Conservation (phyloP, 176 grass and related monocot species). For the Urochloa ruziziensis region DNA sequence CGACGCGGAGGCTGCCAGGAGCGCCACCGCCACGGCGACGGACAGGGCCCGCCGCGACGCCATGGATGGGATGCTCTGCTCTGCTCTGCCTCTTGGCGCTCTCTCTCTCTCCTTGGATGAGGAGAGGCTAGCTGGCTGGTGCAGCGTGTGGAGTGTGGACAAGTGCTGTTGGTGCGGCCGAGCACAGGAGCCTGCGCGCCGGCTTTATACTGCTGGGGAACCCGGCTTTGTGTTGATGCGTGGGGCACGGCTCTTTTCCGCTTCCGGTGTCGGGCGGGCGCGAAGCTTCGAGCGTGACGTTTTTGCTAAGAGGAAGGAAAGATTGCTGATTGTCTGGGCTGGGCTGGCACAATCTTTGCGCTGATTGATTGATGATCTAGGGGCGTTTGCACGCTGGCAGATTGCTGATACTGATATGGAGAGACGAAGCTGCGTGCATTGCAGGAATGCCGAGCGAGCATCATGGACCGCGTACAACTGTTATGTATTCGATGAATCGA, state of each 20-base stretch:
- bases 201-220: constrained; percentile 5
- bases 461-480: no score
- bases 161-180: neutral
- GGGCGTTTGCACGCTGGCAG: neutral
- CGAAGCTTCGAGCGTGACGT: neutral
- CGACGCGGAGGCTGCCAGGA: no score
- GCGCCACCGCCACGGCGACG: no score
- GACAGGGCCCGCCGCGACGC: no score
- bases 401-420: neutral
- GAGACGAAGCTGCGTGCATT: no score
- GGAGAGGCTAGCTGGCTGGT: neutral
- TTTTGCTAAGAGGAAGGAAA: neutral
- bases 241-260: neutral
- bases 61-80: no score
- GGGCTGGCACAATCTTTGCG: neutral
- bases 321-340: neutral
- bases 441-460: no score
- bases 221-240: neutral
- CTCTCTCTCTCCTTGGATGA: no score
- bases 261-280: neutral
- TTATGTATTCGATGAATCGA: no score
- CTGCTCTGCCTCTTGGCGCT: neutral
- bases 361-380: neutral
- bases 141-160: neutral
- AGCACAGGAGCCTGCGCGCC: neutral